Conservation (phyloP, 179 eudicot genomes). For the Camellia oleifera region DNA sequence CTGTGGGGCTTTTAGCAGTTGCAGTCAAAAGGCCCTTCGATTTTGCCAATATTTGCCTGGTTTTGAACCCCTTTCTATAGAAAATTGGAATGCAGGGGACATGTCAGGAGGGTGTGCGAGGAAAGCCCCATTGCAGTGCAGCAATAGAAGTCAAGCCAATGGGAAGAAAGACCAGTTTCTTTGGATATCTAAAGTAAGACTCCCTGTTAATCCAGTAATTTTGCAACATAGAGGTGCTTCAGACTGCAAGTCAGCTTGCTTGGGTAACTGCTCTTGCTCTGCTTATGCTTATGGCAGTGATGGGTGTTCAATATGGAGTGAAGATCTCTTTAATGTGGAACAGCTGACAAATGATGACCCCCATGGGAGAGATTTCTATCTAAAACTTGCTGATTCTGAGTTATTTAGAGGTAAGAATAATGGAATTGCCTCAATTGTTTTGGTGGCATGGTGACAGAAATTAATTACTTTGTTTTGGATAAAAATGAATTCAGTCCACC, state of each 20-base stretch:
- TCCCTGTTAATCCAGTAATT: too few species aligned
- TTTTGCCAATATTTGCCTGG: slow-evolving; percentile 47
- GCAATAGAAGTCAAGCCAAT: too few species aligned
- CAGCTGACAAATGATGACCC: not conserved
- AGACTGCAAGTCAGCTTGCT: too few species aligned
- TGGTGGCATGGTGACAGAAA: not conserved
- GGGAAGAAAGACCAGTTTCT: too few species aligned
- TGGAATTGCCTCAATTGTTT: not conserved
- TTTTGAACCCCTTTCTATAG: slow-evolving; percentile 28
- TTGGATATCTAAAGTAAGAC: too few species aligned
- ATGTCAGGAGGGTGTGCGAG: slow-evolving; percentile 26
- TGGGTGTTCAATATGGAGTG: too few species aligned
- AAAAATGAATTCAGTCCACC: too few species aligned
- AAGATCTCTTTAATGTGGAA: not conserved
- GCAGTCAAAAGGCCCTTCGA: slow-evolving; percentile 10
- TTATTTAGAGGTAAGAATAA: not conserved
- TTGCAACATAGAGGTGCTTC: too few species aligned
- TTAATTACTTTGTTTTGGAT: not conserved
- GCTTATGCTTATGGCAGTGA: too few species aligned
- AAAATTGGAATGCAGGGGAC: slow-evolving; percentile 34
- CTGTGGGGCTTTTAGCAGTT: slow-evolving; percentile 49
- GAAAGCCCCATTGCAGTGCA: too few species aligned
- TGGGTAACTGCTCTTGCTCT: too few species aligned
- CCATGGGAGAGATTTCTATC: not conserved
- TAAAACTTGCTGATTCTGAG: not conserved